These are phyloP conservation scores for Diutina sp. DNA, from an alignment of 1,139 yeast genomes.

Conservation along the genomic window DNA sequence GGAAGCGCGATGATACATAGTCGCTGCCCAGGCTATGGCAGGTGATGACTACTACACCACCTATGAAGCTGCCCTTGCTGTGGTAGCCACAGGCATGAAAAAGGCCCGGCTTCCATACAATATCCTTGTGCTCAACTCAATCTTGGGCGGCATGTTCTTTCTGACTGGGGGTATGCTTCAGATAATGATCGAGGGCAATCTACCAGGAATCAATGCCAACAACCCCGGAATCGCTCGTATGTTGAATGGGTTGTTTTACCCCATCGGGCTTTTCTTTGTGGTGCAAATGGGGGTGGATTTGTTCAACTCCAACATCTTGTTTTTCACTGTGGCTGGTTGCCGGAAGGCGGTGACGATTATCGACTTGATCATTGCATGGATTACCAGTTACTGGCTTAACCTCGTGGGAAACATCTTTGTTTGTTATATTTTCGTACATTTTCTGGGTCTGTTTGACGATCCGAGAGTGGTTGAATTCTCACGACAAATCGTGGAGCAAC, in stretches of 20 bases:
- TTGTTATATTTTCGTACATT: constrained; percentile 46
- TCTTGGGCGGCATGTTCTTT: constrained; percentile 61
- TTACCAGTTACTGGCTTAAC: constrained; percentile 56
- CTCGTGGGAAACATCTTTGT: constrained; percentile 53
- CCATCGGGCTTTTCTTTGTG: constrained; percentile 63
- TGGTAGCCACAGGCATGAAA: constrained; percentile 75
- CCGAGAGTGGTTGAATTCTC: constrained; percentile 49
- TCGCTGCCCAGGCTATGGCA: neutral
- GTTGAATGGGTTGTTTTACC: constrained; percentile 47
- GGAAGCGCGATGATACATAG: neutral
- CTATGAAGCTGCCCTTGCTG: constrained; percentile 69
- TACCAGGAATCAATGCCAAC: constrained; percentile 22
- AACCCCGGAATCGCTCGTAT: constrained; percentile 43
- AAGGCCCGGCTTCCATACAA: constrained; percentile 55
- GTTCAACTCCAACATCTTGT: constrained; percentile 59
- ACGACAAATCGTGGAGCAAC: constrained; percentile 32
- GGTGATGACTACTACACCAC: constrained; percentile 40
- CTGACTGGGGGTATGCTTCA: constrained; percentile 65
- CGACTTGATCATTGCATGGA: constrained; percentile 56
- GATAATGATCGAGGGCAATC: constrained; percentile 40
- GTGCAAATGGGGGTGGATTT: constrained; percentile 63
- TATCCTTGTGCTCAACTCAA: constrained; percentile 44
- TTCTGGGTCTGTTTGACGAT: constrained; percentile 46
- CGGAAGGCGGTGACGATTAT: constrained; percentile 56
- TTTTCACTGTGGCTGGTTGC: constrained; percentile 52